These are phyloP conservation scores for Cladophialophora exuberans DNA, from an alignment of 2,329 filamentous ascomycete species.

Conservation along the genomic window DNA sequence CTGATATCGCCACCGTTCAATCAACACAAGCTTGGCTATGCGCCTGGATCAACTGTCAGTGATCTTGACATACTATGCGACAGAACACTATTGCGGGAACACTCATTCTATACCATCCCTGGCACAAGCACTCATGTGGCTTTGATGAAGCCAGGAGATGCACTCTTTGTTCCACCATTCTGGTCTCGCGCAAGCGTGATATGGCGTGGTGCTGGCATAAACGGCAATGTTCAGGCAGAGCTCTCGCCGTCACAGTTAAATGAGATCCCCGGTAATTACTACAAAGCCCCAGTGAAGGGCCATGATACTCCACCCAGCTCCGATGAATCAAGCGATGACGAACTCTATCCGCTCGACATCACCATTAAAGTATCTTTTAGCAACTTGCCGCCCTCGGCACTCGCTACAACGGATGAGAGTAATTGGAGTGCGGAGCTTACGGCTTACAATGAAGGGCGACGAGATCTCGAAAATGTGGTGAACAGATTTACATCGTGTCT, in stretches of 20 bases:
- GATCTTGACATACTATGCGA: slow-evolving; percentile 55
- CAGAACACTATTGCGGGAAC: slow-evolving; percentile 41
- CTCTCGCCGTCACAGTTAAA: neutral
- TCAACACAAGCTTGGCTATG: slow-evolving; percentile 69
- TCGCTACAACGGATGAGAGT: slow-evolving; percentile 75
- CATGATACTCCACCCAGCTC: neutral
- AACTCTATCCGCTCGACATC: slow-evolving; percentile 56
- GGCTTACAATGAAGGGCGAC: slow-evolving; percentile 78
- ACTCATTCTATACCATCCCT: slow-evolving; percentile 59
- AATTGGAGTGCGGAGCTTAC: slow-evolving; percentile 85
- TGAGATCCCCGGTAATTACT: neutral
- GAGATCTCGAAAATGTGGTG: slow-evolving; percentile 68
- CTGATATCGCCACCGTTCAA: slow-evolving; percentile 79
- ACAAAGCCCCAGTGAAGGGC: neutral
- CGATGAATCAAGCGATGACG: neutral
- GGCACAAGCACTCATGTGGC: slow-evolving; percentile 70
- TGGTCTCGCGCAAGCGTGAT: slow-evolving; percentile 59
- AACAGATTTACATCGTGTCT: slow-evolving; percentile 16
- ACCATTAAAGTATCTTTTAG: slow-evolving; percentile 88
- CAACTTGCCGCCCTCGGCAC: slow-evolving; percentile 63
- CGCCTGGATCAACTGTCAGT: slow-evolving; percentile 71
- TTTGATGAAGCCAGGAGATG: slow-evolving; percentile 69
- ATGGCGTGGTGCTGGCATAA: neutral
- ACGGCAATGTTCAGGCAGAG: neutral
- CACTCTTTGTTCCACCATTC: slow-evolving; percentile 78